Evolutionary conservation across 2,329 filamentous ascomycete genomes (phyloP).

Genomic region (Aspergillus fructus): DNA sequence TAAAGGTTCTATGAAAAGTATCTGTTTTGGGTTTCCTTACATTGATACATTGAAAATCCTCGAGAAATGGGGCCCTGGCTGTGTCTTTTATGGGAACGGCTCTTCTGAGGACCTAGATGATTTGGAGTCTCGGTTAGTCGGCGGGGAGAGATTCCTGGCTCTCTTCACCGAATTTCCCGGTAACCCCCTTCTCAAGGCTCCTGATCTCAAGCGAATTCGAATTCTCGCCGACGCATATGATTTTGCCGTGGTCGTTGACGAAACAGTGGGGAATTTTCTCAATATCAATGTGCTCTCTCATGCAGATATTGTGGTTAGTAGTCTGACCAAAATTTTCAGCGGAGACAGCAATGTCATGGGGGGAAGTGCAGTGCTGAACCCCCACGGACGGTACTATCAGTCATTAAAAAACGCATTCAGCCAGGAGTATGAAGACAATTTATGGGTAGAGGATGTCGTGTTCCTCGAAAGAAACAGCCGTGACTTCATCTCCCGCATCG

Average conservation of each 20-base stretch:
- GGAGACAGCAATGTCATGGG: conserved; percentile 99
- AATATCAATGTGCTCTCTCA: conserved; percentile 91
- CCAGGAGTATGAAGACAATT: conserved; percentile 76
- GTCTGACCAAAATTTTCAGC: conserved; percentile 94
- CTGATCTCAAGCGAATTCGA: conserved; percentile 80
- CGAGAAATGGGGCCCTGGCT: conserved; percentile 90
- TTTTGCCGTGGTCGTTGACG: conserved; percentile 89
- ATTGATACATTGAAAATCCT: conserved; percentile 95
- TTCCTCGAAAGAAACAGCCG: conserved; percentile 96
- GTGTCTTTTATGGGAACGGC: conserved; percentile 81
- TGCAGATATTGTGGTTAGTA: conserved; percentile 90
- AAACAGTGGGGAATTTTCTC: conserved; percentile 94
- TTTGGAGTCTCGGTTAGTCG: conserved; percentile 68
- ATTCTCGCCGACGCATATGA: conserved; percentile 76
- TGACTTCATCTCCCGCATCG: conserved; percentile 80
- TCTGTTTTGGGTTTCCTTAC: conserved; percentile 96
- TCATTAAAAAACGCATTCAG: conserved; percentile 66
- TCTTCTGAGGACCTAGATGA: conserved; percentile 78
- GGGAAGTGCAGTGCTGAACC: conserved; percentile 67
- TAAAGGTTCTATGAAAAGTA: conserved; percentile 67
- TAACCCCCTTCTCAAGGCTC: conserved; percentile 83
- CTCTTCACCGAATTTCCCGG: conserved; percentile 95
- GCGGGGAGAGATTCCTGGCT: conserved; percentile 74
- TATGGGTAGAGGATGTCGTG: conserved; percentile 90
- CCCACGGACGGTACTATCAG: conserved; percentile 67